A percentile compares a stretch with the other conserved stretches of the same genome.
Evolutionary conservation across 78 protist genomes (phyloP).

Genomic region (Parvularia atlantis): DNA sequence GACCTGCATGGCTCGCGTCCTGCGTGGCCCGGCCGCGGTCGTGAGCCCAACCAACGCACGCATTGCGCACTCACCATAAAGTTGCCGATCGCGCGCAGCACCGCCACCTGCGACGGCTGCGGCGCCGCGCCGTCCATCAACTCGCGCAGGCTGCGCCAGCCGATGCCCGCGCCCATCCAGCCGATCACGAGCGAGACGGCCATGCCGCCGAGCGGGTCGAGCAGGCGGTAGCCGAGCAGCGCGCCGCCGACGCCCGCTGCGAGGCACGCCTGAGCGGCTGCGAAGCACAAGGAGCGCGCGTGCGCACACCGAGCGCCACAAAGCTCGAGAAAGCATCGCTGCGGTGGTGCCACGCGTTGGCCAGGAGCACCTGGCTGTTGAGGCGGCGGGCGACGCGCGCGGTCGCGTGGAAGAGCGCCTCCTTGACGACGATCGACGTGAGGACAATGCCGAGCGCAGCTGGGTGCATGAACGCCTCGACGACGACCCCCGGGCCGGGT

Average conservation of each 20-base stretch:
- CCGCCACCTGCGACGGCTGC: no score
- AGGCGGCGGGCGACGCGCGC: not conserved
- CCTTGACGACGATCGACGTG: constrained; percentile 1
- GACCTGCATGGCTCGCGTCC: no score
- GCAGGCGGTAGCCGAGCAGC: not conserved
- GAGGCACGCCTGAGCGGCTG: no score
- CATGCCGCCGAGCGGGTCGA: constrained; percentile 14
- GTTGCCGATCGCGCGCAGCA: no score
- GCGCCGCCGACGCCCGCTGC: constrained; percentile 13
- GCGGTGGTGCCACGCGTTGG: constrained; percentile 32
- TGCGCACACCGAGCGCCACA: no score
- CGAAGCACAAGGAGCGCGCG: no score
- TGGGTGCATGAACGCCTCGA: not conserved
- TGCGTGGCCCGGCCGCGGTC: no score
- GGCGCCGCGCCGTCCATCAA: no score
- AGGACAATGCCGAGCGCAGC: not conserved
- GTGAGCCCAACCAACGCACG: no score
- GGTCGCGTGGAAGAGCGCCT: constrained; percentile 13
- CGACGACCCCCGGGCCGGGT: no score
- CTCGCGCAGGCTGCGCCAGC: no score
- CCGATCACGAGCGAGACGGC: constrained; percentile 5
- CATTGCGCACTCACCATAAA: no score
- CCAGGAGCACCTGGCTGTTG: not conserved
- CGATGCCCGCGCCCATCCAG: not conserved
- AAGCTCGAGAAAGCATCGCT: constrained; percentile 14